Conservation (phyloP, 331 rosid genomes). For the Rhamnella rubrinervis region DNA sequence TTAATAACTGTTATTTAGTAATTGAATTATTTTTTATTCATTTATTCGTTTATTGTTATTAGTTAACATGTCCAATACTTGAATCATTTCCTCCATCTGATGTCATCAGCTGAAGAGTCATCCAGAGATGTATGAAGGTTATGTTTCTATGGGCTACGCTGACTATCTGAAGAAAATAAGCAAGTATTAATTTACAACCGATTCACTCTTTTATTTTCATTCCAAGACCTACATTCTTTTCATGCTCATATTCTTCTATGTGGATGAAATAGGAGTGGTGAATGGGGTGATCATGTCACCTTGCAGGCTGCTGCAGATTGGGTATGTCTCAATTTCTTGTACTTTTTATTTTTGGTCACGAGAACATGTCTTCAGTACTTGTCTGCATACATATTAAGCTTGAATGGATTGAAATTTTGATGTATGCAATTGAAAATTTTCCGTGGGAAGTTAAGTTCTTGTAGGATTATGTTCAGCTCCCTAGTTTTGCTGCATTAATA, state of each 20-base stretch:
- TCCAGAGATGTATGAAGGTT: slow-evolving; percentile 62
- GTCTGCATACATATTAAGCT: background rate
- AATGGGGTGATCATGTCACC: slow-evolving; percentile 99
- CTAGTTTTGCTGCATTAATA: too few species aligned
- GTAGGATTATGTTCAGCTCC: too few species aligned
- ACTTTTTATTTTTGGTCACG: background rate
- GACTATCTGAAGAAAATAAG: slow-evolving; percentile 84
- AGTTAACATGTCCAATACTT: background rate
- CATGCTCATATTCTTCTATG: slow-evolving; percentile 20
- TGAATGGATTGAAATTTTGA: background rate
- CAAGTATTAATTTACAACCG: slow-evolving; percentile 47
- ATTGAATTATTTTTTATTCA: background rate
- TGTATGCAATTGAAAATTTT: background rate
- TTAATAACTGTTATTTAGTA: slow-evolving; percentile 1
- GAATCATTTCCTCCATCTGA: slow-evolving; percentile 12
- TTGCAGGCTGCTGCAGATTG: slow-evolving; percentile 98
- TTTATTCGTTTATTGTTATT: background rate
- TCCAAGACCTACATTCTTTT: background rate
- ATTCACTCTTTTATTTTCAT: background rate
- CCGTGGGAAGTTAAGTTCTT: too few species aligned
- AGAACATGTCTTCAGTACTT: too few species aligned
- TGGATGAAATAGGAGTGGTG: slow-evolving; percentile 77
- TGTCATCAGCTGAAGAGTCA: slow-evolving; percentile 56
- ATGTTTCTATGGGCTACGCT: slow-evolving; percentile 77
- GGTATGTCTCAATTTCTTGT: slow-evolving; percentile 43